Percentiles rank a stretch among this genome's conserved stretches.
Evolutionary conservation across 148 eudicot genomes (phyloP).

Genomic region (Bassia scoparia): DNA sequence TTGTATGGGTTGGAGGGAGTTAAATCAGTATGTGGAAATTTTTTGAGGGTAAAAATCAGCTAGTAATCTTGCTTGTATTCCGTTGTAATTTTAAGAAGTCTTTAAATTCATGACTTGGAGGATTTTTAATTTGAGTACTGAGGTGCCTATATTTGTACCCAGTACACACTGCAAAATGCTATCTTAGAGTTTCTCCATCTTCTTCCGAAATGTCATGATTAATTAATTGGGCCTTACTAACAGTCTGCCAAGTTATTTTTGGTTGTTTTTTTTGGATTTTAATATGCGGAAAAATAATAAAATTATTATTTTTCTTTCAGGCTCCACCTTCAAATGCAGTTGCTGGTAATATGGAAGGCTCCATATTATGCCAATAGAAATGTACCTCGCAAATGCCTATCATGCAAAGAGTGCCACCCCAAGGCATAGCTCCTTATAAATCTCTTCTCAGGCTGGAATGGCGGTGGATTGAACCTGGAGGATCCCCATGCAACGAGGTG

Average conservation of each 20-base stretch:
- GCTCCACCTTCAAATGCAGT: slow-evolving; percentile 63
- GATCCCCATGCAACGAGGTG: slow-evolving; percentile 88
- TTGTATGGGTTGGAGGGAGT: too few relatives aligned
- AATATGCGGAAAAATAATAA: neutral
- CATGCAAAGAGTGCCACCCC: slow-evolving; percentile 87
- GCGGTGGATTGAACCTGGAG: slow-evolving; percentile 73
- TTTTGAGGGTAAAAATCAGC: neutral
- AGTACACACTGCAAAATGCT: neutral
- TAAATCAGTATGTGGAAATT: too few relatives aligned
- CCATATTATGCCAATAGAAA: slow-evolving; percentile 66
- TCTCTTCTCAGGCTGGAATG: slow-evolving; percentile 82
- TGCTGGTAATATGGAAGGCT: slow-evolving; percentile 54
- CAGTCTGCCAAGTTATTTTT: neutral
- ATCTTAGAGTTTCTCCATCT: neutral
- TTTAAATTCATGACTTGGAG: neutral
- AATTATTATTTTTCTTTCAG: slow-evolving; percentile 33
- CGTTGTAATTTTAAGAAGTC: neutral
- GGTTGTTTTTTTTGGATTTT: neutral
- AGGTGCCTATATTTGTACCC: too few relatives aligned
- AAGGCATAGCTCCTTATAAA: slow-evolving; percentile 77
- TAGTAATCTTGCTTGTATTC: neutral
- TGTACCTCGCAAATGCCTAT: slow-evolving; percentile 59
- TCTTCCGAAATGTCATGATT: neutral
- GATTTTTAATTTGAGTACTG: neutral
- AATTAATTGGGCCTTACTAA: neutral